Evolutionary conservation across 73 alveolate genomes (phyloP).

Genomic region (Diophrys appendiculata): DNA sequence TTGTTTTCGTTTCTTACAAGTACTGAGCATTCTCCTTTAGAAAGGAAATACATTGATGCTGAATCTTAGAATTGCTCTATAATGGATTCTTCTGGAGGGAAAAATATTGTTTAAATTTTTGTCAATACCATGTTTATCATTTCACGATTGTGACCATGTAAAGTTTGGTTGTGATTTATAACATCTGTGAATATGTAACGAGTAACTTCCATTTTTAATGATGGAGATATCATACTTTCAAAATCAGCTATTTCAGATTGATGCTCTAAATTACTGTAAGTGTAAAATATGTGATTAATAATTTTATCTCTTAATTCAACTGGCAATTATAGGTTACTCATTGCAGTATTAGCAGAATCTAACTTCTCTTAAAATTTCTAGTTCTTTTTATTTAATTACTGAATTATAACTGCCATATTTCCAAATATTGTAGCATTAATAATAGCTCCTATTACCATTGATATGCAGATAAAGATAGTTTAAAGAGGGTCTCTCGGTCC

Average conservation of each 20-base stretch:
- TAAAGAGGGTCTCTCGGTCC: slow-evolving; percentile 42
- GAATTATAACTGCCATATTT: slow-evolving; percentile 48
- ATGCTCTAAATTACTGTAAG: slow-evolving; percentile 8
- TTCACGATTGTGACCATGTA: slow-evolving; percentile 25
- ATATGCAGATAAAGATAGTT: slow-evolving; percentile 16
- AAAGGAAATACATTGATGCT: slow-evolving; percentile 41
- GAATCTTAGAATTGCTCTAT: slow-evolving; percentile 38
- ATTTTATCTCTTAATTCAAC: slow-evolving; percentile 39
- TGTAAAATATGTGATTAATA: slow-evolving; percentile 24
- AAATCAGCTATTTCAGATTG: slow-evolving; percentile 13
- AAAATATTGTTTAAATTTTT: slow-evolving; percentile 8
- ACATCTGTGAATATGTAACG: slow-evolving; percentile 37
- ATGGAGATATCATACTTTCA: slow-evolving; percentile 19
- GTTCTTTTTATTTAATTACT: slow-evolving; percentile 21
- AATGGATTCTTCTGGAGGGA: slow-evolving; percentile 53
- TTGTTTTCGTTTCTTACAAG: slow-evolving; percentile 43
- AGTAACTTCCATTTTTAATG: slow-evolving; percentile 38
- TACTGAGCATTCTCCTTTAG: slow-evolving; percentile 59
- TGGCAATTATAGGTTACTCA: slow-evolving; percentile 56
- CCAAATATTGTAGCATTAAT: slow-evolving; percentile 70
- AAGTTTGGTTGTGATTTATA: slow-evolving; percentile 41
- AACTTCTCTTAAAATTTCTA: slow-evolving; percentile 35
- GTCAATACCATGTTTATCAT: slow-evolving; percentile 37
- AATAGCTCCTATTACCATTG: slow-evolving; percentile 57
- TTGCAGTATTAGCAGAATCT: slow-evolving; percentile 35